Base-by-base conservation (phyloP, 345 rosid species). In the Eucalyptus cloeziana region DNA sequence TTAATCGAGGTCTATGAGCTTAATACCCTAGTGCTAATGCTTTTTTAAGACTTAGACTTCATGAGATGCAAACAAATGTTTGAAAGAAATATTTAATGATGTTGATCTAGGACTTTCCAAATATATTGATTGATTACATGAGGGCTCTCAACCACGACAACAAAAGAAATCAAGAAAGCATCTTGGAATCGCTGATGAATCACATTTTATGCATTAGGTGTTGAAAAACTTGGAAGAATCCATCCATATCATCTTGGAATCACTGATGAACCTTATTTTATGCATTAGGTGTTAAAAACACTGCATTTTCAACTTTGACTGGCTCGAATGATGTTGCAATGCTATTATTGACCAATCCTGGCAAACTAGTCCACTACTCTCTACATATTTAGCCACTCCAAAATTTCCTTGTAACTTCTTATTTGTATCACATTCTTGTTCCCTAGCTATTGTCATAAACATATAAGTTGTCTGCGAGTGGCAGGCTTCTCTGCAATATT, bases 381-480 rank as follows among this genome's bases (percentile, higher is more conserved):
- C 4, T 56, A 22, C 62, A 56, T 56, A 21, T 25, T 60, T 60
- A 60, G 0, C 31, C 31, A 60, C 13, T 60, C 7, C 67, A 30
- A 3, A 27, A 25, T 60, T 60, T 60, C 31, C 16, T 60, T 12
- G 15, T 60, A 50, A 50, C 52, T 50, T 15, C 19, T 50, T 50
- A 50, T 50, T 50, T 50, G 19, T 50, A 50, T 50, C 52, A 5
- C 52, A 50, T 50, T 0, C 52, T 14, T 50, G 52, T 50, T 50
- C 52, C 52, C 52, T 50, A 50, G 52, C 52, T 50, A 50, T 50
- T 50, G 0, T 49, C 7, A 50, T 50, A 50, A 50, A 50, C 52
- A 15, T 50, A 50, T 50, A 1, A 50, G 52, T 50, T 50, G 52
- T 15, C 19, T 0, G 0, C 52, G 52, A 1, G 3, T 50, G 7